phyloP scores from a whole-genome alignment of 2,329 filamentous ascomycete species.

The Xylaria sp. region DNA sequence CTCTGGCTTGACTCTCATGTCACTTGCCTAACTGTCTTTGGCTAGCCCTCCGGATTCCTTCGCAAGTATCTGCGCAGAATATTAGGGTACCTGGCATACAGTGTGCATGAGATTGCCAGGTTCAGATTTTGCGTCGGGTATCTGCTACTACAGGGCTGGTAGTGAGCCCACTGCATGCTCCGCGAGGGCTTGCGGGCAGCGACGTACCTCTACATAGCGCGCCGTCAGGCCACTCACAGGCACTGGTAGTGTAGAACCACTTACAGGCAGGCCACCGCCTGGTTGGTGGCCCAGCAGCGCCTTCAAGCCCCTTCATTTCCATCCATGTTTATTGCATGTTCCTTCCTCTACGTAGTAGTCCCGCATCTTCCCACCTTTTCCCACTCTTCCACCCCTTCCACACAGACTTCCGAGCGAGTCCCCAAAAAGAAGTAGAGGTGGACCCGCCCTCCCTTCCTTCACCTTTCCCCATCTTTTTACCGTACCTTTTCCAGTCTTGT shows the following conservation, averaged over 20 bases:
- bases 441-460: slow-evolving; percentile 34
- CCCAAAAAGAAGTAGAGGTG: slow-evolving; percentile 21
- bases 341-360: background rate
- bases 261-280: slow-evolving; percentile 11
- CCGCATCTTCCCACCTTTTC: background rate
- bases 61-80: slow-evolving; percentile 11
- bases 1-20: slow-evolving; percentile 26
- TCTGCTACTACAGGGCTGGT: slow-evolving; percentile 26
- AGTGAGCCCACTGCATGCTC: slow-evolving; percentile 18
- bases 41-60: slow-evolving; percentile 10
- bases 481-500: slow-evolving; percentile 35
- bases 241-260: slow-evolving; percentile 12
- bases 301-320: slow-evolving; percentile 40
- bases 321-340: slow-evolving; percentile 13
- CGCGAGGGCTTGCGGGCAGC: slow-evolving; percentile 6
- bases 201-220: slow-evolving; percentile 31
- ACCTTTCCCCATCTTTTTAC: slow-evolving; percentile 39
- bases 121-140: slow-evolving; percentile 12
- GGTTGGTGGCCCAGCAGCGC: slow-evolving; percentile 28
- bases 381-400: slow-evolving; percentile 2
- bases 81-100: slow-evolving; percentile 22
- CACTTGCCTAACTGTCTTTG: slow-evolving; percentile 15
- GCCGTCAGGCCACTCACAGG: slow-evolving; percentile 20
- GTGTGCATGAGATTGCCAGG: slow-evolving; percentile 12
- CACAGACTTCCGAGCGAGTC: slow-evolving; percentile 8